Conservation (phyloP, 1,139 yeast genomes). For the Yamadazyma membranifaciens region DNA sequence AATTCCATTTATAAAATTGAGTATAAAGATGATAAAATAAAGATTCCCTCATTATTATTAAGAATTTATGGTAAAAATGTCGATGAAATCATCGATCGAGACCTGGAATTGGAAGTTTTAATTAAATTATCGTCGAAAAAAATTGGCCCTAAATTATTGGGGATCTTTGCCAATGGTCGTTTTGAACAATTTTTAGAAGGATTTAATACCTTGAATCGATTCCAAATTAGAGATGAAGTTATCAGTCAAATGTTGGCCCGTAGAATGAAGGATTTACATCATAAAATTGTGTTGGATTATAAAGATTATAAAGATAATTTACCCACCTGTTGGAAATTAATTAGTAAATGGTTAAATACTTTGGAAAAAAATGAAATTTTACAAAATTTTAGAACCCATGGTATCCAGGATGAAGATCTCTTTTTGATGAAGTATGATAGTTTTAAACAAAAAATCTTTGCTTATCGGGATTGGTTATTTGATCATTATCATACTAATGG, state of each 20-base stretch:
- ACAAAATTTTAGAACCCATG: slow-evolving; percentile 25
- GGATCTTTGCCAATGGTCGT: slow-evolving; percentile 88
- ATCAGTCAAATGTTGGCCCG: slow-evolving; percentile 86
- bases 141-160: slow-evolving; percentile 87
- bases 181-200: slow-evolving; percentile 88
- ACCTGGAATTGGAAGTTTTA: slow-evolving; percentile 69
- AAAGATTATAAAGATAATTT: slow-evolving; percentile 40
- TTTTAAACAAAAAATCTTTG: slow-evolving; percentile 46
- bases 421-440: slow-evolving; percentile 48
- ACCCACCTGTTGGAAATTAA: slow-evolving; percentile 69
- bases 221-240: slow-evolving; percentile 71
- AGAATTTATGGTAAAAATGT: slow-evolving; percentile 92
- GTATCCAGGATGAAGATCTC: slow-evolving; percentile 36
- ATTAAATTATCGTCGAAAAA: slow-evolving; percentile 70
- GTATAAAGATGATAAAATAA: slow-evolving; percentile 29
- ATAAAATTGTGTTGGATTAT: slow-evolving; percentile 70
- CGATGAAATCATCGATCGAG: slow-evolving; percentile 82
- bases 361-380: slow-evolving; percentile 42
- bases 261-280: slow-evolving; percentile 93
- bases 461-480: slow-evolving; percentile 64
- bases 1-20: slow-evolving; percentile 79
- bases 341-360: slow-evolving; percentile 67
- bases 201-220: slow-evolving; percentile 69
- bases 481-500: slow-evolving; percentile 46
- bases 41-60: slow-evolving; percentile 53